A percentile compares a stretch with the other conserved stretches of the same genome.
phyloP scores from a whole-genome alignment of 1,139 yeast species.

The Debaryomyces singareniensis region DNA sequence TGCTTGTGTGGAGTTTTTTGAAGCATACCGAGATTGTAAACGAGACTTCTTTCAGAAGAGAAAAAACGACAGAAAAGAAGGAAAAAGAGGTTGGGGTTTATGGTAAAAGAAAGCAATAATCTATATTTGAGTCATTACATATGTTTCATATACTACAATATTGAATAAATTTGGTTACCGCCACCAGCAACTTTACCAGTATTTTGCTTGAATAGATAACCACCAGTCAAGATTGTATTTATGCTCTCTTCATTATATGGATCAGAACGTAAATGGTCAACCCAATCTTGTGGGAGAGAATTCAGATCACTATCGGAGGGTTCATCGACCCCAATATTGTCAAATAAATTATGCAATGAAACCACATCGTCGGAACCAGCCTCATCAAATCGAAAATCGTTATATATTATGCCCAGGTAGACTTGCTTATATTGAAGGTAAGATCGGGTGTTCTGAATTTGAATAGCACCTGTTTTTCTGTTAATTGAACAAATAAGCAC shows the following conservation, averaged over 20 bases:
- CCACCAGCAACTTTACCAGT: slow-evolving; percentile 6
- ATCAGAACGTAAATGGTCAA: slow-evolving; percentile 3
- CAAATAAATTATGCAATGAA: slow-evolving; percentile 3
- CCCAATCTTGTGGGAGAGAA: slow-evolving; percentile 2
- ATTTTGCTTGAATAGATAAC: slow-evolving; percentile 3
- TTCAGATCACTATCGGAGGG: slow-evolving; percentile 1
- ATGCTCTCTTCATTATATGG: slow-evolving; percentile 5
- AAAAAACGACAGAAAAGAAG: slow-evolving; percentile 30
- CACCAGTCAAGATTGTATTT: slow-evolving; percentile 5
- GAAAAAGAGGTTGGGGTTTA: slow-evolving; percentile 43
- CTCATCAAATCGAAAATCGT: neutral
- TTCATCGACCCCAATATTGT: slow-evolving; percentile 3
- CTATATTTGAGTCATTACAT: neutral
- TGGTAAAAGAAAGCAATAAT: slow-evolving; percentile 16
- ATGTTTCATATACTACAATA: slow-evolving; percentile 3
- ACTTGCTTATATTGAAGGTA: slow-evolving; percentile 10
- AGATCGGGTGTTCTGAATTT: slow-evolving; percentile 15
- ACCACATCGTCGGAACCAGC: slow-evolving; percentile 1
- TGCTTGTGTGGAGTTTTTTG: slow-evolving; percentile 79
- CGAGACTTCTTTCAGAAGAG: slow-evolving; percentile 61
- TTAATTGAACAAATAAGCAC: slow-evolving; percentile 25
- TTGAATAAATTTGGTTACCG: slow-evolving; percentile 7
- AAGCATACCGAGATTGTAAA: slow-evolving; percentile 88
- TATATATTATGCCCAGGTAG: slow-evolving; percentile 5
- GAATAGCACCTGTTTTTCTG: slow-evolving; percentile 24